Conservation (phyloP, 768 basidiomycete genomes). For the Rubroboletus satanas region DNA sequence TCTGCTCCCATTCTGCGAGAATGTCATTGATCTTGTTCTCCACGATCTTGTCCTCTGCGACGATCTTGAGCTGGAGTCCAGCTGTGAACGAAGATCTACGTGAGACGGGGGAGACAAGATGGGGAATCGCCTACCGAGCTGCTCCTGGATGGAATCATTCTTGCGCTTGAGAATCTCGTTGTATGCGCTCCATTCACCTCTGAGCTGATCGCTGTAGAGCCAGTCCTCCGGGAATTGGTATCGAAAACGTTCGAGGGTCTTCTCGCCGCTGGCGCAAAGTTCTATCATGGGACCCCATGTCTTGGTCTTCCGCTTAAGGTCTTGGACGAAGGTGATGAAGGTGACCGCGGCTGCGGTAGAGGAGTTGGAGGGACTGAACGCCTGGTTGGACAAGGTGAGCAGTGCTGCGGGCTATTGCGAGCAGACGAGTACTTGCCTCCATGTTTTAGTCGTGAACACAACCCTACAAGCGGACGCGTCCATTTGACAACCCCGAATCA, state of each 20-base stretch:
- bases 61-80: constrained; percentile 97
- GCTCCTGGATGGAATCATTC: constrained; percentile 98
- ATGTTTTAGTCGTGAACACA: constrained; percentile 23
- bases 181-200: constrained; percentile 98
- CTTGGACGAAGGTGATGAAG: constrained; percentile 99
- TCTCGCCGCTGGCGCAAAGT: constrained; percentile 90
- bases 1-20: constrained; percentile 90
- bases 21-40: constrained; percentile 94
- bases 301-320: constrained; percentile 95
- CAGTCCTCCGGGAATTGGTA: constrained; percentile 97
- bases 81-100: constrained; percentile 42
- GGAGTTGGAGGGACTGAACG: constrained; percentile 73
- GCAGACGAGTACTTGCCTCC: constrained; percentile 21
- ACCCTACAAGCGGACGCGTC: constrained; percentile 17
- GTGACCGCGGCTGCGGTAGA: constrained; percentile 98
- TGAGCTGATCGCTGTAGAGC: constrained; percentile 96
- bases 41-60: constrained; percentile 98
- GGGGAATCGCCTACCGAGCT: constrained; percentile 64
- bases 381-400: constrained; percentile 36
- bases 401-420: neutral
- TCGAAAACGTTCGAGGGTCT: constrained; percentile 93
- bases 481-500: neutral
- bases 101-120: constrained; percentile 6
- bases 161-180: constrained; percentile 97
- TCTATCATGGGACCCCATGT: constrained; percentile 97